Evolutionary conservation across 306 rosid species (phyloP).

Genomic region (Lathyrus oleraceus): DNA sequence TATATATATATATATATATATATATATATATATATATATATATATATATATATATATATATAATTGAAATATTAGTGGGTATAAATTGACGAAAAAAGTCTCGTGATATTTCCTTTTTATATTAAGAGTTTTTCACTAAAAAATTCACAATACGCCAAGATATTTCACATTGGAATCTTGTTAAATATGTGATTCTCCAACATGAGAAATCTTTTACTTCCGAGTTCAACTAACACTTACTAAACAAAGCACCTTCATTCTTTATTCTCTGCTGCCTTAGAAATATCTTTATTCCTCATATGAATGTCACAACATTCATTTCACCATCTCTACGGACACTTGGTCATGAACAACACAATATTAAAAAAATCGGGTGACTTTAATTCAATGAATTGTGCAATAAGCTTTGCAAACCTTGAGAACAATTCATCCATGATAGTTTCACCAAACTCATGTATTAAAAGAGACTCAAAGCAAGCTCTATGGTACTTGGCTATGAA

Average conservation of each 20-base stretch:
- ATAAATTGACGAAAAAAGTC: too few relatives aligned
- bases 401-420: conserved; percentile 24
- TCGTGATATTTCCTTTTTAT: too few relatives aligned
- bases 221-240: background rate
- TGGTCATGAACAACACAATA: conserved; percentile 31
- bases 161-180: background rate
- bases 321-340: background rate
- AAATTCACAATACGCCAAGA: too few relatives aligned
- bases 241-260: background rate
- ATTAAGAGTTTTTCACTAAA: too few relatives aligned
- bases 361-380: conserved; percentile 19
- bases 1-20: too few relatives aligned
- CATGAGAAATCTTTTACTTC: background rate
- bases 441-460: conserved; percentile 39
- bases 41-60: too few relatives aligned
- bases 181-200: background rate
- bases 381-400: conserved; percentile 26
- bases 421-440: conserved; percentile 45
- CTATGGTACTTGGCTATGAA: conserved; percentile 35
- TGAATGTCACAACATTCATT: background rate
- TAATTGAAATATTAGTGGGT: too few relatives aligned
- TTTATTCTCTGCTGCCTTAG: background rate
- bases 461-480: conserved; percentile 49
- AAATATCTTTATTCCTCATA: background rate
- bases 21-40: too few relatives aligned